Base-by-base conservation (phyloP, 2,329 filamentous ascomycete genomes). In the Colletotrichum lentis region DNA sequence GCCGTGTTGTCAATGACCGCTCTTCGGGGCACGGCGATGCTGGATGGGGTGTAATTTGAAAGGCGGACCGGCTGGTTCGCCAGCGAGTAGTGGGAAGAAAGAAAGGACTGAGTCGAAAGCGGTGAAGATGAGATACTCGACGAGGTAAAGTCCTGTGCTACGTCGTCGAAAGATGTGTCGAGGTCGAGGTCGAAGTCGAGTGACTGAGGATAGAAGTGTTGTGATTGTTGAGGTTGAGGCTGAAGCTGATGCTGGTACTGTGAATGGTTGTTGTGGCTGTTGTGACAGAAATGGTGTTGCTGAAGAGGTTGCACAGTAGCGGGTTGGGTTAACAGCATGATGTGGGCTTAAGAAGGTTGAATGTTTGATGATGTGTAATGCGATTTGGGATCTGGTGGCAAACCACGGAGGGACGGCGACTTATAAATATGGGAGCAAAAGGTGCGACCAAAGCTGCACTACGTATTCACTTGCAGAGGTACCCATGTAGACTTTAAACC, bases 21-120 rank as follows among this genome's bases (percentile, higher is more conserved):
- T 64, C 31, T 24, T 62, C 58, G 22, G 55, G 63, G 66, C 20
- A 58, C 44, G 4, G 64, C 37, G 18, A 62, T 10, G 7, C 53
- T 53, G 5, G 60, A 49, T 11, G 61, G 20, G 14, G 49, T 31
- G 55, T 52, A 61, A 31, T 27, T 49, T 37, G 56, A 8, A 35
- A 49, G 35, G 14, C 14, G 58, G 20, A 70, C 69, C 7, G 75
- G 52, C 50, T 74, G 70, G 39, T 70, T 71, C 62, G 62, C 37
- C n/a, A 77, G 53, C 20, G 73, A 70, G 58, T 73, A 70, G 64
- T 76, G 64, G n/a, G 69, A 69, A 44, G 75, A 73, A 18, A 69
- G 49, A 10, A 65, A 31, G 1, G 64, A 67, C 41, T 67, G 61
- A 12, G 64, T 67, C 54, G 64, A 67, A 12, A 70, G 52, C 4